Evolutionary conservation across 148 eudicot genomes (phyloP).

Genomic region (Cornus suecica): DNA sequence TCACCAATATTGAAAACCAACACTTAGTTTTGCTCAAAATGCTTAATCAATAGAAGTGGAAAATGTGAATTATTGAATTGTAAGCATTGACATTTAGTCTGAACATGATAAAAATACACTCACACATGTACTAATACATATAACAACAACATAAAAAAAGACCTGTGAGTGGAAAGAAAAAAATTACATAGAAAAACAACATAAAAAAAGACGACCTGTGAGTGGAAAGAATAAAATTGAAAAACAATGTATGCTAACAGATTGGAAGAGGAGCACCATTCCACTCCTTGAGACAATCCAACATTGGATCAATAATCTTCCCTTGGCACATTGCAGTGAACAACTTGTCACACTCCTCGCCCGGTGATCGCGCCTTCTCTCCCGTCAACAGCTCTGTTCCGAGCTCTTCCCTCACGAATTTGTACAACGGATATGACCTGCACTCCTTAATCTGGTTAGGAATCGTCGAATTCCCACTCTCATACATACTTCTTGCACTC

Average conservation of each 20-base stretch:
- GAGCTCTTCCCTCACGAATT: constrained; percentile 60
- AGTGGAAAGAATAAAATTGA: background rate
- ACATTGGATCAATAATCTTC: constrained; percentile 62
- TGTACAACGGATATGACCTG: constrained; percentile 73
- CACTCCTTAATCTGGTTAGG: constrained; percentile 71
- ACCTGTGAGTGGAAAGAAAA: background rate
- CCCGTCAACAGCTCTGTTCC: constrained; percentile 57
- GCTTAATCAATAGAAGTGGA: too few species aligned
- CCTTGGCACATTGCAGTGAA: constrained; percentile 64
- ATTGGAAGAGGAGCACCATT: constrained; percentile 83
- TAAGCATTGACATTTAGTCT: too few species aligned
- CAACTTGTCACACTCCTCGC: constrained; percentile 75
- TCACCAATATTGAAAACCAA: too few species aligned
- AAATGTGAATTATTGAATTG: too few species aligned
- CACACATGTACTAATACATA: too few species aligned
- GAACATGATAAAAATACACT: too few species aligned
- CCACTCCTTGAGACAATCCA: constrained; percentile 76
- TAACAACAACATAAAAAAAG: background rate
- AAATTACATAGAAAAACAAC: background rate
- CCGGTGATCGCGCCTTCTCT: constrained; percentile 60
- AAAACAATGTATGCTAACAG: constrained; percentile 25
- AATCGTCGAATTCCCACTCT: constrained; percentile 40
- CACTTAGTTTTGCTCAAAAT: too few species aligned
- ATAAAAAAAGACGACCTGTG: background rate
- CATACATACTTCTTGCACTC: constrained; percentile 41